Percentiles rank a stretch among this genome's conserved stretches.
phyloP scores from a whole-genome alignment of 805 yeast species.

The Metschnikowia kunwiensis region DNA sequence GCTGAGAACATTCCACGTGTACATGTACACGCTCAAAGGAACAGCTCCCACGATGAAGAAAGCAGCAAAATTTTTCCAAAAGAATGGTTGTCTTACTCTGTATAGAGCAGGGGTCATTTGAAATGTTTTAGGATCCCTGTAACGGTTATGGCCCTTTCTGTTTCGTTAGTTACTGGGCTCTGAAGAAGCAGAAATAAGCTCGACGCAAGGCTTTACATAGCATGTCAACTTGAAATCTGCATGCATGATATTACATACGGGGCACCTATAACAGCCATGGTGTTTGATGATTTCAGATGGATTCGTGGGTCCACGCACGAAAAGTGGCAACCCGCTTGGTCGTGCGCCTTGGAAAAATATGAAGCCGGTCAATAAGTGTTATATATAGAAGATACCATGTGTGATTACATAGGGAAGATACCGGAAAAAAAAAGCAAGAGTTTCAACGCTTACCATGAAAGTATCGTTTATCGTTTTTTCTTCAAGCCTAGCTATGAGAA shows the following conservation, averaged over 20 bases:
- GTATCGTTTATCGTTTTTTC: too few species aligned
- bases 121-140: slow-evolving; percentile 63
- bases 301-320: background rate
- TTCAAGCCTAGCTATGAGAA: too few species aligned
- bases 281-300: background rate
- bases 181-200: background rate
- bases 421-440: too few species aligned
- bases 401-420: too few species aligned
- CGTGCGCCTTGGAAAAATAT: too few species aligned
- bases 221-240: background rate
- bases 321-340: too few species aligned
- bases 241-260: slow-evolving; percentile 23
- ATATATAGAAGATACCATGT: too few species aligned
- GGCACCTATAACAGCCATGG: slow-evolving; percentile 29
- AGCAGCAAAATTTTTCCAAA: slow-evolving; percentile 68
- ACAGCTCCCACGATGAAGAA: slow-evolving; percentile 59
- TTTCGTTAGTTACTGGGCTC: slow-evolving; percentile 13
- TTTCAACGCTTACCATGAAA: too few species aligned
- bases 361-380: too few species aligned
- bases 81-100: slow-evolving; percentile 85
- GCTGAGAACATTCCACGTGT: slow-evolving; percentile 62
- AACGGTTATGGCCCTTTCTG: slow-evolving; percentile 44
- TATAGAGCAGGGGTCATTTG: slow-evolving; percentile 93
- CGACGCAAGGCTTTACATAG: too few species aligned
- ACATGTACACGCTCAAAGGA: slow-evolving; percentile 63